Evolutionary conservation across 352 stramenopile species (phyloP).

Genomic region (Globisporangium mamillatum): DNA sequence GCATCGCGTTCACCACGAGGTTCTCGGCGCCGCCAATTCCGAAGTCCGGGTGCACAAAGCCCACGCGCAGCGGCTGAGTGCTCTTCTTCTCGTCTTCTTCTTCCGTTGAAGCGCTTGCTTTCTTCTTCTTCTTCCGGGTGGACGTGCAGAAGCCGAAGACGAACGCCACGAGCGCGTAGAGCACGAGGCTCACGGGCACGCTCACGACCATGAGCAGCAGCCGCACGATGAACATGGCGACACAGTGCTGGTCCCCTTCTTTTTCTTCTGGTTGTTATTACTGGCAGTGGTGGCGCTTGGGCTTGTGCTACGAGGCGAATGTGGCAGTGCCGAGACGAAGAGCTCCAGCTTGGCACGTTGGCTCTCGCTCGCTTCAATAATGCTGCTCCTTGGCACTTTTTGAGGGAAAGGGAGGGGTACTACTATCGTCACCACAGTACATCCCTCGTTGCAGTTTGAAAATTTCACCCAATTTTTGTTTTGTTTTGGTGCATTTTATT

Average conservation of each 20-base stretch:
- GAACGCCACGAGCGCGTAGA: slow-evolving; percentile 15
- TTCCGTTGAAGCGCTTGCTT: not conserved
- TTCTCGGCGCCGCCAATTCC: slow-evolving; percentile 97
- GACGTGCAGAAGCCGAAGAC: slow-evolving; percentile 14
- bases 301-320: not conserved
- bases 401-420: not conserved
- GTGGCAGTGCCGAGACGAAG: not conserved
- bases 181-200: slow-evolving; percentile 14
- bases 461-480: not conserved
- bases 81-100: not conserved
- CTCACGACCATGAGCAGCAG: slow-evolving; percentile 16
- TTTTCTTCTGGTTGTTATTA: not conserved
- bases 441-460: not conserved
- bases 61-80: slow-evolving; percentile 49
- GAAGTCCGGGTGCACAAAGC: slow-evolving; percentile 98
- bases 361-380: slow-evolving; percentile 1
- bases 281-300: too few species aligned
- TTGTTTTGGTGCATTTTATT: too few species aligned
- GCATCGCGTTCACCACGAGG: slow-evolving; percentile 90
- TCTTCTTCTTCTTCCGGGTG: slow-evolving; percentile 9
- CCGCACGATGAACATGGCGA: slow-evolving; percentile 12
- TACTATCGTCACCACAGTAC: not conserved
- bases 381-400: not conserved
- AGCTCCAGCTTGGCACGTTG: not conserved
- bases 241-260: not conserved